Evolutionary conservation across 2,329 filamentous ascomycete genomes (phyloP), one percentile per base, ranked within the genome.

Genomic region (Diaporthe citrichinensis): DNA sequence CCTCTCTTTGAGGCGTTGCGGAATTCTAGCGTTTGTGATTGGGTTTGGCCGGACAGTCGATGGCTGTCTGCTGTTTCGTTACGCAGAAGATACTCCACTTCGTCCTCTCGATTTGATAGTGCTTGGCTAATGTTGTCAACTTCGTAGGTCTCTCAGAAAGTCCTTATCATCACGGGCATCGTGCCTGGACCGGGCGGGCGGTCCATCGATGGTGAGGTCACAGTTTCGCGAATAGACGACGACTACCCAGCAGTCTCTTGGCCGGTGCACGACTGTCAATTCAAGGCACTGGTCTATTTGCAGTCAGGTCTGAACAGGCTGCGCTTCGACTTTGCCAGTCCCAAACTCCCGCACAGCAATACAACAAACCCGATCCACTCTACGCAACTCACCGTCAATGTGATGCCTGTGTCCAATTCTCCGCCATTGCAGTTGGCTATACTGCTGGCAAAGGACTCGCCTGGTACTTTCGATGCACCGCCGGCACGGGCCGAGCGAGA

Each of bases 381-480:
- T 0, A 93, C 95, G 0, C 95, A 93, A 85, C 87, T 98, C 61
- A 94, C 92, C 76, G 88, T 98, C 78, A 96, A 98, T 83, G 98
- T 97, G 89, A 89, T 98, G 12, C 95, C 96, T 2, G 87, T 95
- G 20, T 92, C 90, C 77, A 93, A 92, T 77, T 87, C 93, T 1
- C 96, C 97, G 4, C 97, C 97, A 9, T 86, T 99, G 41, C 96
- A 98, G 79, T 88, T 99, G 69, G 96, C 95, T 28, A 95, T 98
- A 67, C 87, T 99, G 4, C 86, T 98, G 15, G 97, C 92, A 34
- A 96, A 94, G 82, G 97, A 99, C 82, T 98, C 96, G 0, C 92
- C 94, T 0, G 94, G 90, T 53, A 96, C 93, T 2, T 98, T 94
- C 80, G 96, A 98, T 85, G 92, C 95, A 5, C 90, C 92, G 23